phyloP scores from a whole-genome alignment of 805 yeast species.

The Wilhelminamyces savonicus region DNA sequence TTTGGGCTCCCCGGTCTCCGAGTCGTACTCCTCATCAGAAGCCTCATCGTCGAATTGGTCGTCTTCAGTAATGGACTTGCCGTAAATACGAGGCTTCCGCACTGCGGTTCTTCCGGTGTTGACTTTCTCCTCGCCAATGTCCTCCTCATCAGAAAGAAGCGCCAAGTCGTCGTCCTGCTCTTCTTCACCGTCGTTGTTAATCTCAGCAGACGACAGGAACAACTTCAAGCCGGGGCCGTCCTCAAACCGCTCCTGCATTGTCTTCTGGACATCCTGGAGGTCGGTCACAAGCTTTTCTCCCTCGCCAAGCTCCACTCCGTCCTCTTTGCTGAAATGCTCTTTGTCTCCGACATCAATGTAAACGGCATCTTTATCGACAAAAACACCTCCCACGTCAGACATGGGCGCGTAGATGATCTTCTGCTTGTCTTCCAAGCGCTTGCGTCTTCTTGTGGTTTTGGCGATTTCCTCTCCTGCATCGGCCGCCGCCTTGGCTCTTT shows the following conservation, averaged over 20 bases:
- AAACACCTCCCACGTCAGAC: constrained; percentile 99
- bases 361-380: constrained; percentile 96
- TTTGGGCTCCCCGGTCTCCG: constrained; percentile 33
- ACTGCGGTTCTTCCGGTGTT: constrained; percentile 59
- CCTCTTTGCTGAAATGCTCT: constrained; percentile 49
- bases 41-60: constrained; percentile 36
- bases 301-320: constrained; percentile 69
- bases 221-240: constrained; percentile 69
- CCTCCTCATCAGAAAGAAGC: constrained; percentile 26
- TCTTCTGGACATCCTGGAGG: constrained; percentile 62
- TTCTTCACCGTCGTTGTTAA: constrained; percentile 26
- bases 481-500: constrained; percentile 59
- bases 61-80: constrained; percentile 44
- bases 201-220: constrained; percentile 56
- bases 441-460: constrained; percentile 60
- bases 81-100: constrained; percentile 53
- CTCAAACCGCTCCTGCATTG: constrained; percentile 51
- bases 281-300: constrained; percentile 84
- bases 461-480: constrained; percentile 51
- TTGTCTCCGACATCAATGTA: constrained; percentile 74
- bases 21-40: constrained; percentile 31
- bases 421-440: constrained; percentile 88
- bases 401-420: constrained; percentile 96
- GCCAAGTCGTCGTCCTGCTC: constrained; percentile 24
- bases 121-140: constrained; percentile 24